Evolutionary conservation across 768 basidiomycete genomes (phyloP).

Genomic region (Ramaria rubella): DNA sequence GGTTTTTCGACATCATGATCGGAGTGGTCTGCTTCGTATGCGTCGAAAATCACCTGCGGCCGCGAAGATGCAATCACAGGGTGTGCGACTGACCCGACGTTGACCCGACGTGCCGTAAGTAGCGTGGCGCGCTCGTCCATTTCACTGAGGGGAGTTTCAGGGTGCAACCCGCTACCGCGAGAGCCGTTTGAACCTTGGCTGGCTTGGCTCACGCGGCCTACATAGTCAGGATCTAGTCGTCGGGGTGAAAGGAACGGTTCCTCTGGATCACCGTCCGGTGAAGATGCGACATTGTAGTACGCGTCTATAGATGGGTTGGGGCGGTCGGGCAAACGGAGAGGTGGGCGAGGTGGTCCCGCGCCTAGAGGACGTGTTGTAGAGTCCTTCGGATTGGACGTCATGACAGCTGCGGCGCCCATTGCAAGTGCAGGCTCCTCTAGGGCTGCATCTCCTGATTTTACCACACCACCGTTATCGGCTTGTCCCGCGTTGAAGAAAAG

Average conservation of each 20-base stretch:
- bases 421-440: not conserved
- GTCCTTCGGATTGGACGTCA: not conserved
- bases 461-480: not conserved
- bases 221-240: not conserved
- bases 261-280: not conserved
- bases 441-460: not conserved
- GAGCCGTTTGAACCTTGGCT: not conserved
- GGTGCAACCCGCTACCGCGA: not conserved
- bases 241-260: not conserved
- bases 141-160: slow-evolving; percentile 19
- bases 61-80: not conserved
- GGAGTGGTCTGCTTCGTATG: too few species aligned
- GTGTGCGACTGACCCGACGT: slow-evolving; percentile 22
- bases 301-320: not conserved
- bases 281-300: not conserved
- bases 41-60: not conserved
- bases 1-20: not conserved
- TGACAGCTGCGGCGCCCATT: not conserved
- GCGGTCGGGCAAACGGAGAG: not conserved
- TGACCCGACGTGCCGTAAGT: slow-evolving; percentile 46
- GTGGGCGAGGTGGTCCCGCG: not conserved
- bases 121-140: slow-evolving; percentile 40
- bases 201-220: not conserved
- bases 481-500: slow-evolving; percentile 11
- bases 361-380: not conserved